A percentile compares a stretch with the other conserved stretches of the same genome.
Evolutionary conservation across 345 rosid genomes (phyloP).

Genomic region (Reutealis trisperma): DNA sequence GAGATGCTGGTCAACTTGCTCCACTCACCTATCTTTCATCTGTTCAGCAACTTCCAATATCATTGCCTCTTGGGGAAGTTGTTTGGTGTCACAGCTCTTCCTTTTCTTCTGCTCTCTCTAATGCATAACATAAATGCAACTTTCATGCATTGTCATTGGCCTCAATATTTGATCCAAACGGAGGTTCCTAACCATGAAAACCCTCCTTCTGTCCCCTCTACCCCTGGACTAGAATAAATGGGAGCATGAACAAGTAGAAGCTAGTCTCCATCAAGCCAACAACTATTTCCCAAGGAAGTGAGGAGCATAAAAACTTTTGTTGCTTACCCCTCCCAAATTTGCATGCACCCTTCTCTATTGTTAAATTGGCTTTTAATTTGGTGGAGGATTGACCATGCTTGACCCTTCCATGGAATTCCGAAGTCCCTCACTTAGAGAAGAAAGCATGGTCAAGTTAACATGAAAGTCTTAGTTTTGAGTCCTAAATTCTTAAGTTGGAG

Average conservation of each 20-base stretch:
- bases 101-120: background rate
- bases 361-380: background rate
- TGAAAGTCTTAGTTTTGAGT: background rate
- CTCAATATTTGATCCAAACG: background rate
- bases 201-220: background rate
- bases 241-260: background rate
- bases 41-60: background rate
- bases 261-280: background rate
- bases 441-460: background rate
- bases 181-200: background rate
- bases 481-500: constrained; percentile 3
- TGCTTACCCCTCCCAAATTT: background rate
- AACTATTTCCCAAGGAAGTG: background rate
- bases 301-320: background rate
- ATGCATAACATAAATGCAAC: background rate
- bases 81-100: background rate
- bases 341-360: background rate
- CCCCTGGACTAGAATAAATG: background rate
- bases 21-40: background rate
- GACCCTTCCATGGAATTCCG: background rate
- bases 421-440: background rate
- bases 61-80: background rate
- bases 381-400: background rate
- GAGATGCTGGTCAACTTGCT: background rate
- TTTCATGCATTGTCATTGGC: background rate